A percentile compares a stretch with the other conserved stretches of the same genome.
These are phyloP conservation scores for Pezicula rhizophila DNA, from an alignment of 2,329 filamentous ascomycete genomes.

Conservation along the genomic window DNA sequence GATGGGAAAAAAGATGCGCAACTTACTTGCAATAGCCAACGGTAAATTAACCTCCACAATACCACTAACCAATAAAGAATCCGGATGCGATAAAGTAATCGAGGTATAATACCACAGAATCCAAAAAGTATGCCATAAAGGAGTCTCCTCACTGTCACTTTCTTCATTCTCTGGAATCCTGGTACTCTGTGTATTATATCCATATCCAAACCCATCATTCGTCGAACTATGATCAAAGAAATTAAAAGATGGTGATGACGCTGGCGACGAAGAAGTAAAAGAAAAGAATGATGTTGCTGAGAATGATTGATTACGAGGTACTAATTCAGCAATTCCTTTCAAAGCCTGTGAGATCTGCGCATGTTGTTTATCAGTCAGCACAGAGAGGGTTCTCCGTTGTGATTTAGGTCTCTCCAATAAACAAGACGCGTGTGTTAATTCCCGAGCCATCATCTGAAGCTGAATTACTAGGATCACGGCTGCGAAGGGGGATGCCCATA, in stretches of 20 bases:
- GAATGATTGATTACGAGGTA: slow-evolving; percentile 1
- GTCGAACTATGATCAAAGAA: too few relatives aligned
- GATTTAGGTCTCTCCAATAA: slow-evolving; percentile 6
- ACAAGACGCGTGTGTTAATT: slow-evolving; percentile 4
- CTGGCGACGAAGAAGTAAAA: too few relatives aligned
- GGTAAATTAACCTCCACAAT: slow-evolving; percentile 3
- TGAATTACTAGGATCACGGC: slow-evolving; percentile 6
- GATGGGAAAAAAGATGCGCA: background rate
- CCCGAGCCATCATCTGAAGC: slow-evolving; percentile 7
- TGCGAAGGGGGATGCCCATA: slow-evolving; percentile 7
- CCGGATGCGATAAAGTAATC: slow-evolving; percentile 4
- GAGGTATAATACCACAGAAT: slow-evolving; percentile 6
- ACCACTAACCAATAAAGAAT: slow-evolving; percentile 1
- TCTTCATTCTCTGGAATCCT: background rate
- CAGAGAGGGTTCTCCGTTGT: slow-evolving; percentile 2
- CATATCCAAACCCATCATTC: too few relatives aligned
- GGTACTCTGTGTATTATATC: too few relatives aligned
- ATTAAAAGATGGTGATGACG: too few relatives aligned
- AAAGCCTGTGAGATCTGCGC: slow-evolving; percentile 7
- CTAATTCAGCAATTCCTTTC: slow-evolving; percentile 6
- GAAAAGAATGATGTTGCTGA: background rate
- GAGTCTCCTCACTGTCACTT: background rate
- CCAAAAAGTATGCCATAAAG: slow-evolving; percentile 8
- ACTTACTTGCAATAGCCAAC: slow-evolving; percentile 5
- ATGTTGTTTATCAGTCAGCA: slow-evolving; percentile 6